Evolutionary conservation across 2,329 filamentous ascomycete species (phyloP), one percentile per base, ranked within the genome.

Genomic region (Colletotrichum brevisporum): DNA sequence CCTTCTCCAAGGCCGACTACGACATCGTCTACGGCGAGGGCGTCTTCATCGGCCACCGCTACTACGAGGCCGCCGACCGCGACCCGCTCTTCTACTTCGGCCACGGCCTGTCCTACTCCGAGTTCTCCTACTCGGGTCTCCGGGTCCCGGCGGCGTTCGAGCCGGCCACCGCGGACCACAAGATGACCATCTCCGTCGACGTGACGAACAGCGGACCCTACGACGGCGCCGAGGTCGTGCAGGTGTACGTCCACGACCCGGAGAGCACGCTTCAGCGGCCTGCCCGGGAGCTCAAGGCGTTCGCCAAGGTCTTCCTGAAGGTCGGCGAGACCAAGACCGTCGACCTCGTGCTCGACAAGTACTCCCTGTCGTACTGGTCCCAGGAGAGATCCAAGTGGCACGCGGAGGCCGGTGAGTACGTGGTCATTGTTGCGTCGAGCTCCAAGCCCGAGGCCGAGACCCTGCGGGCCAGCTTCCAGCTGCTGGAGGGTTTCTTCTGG

Each of bases 31-130:
- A 95, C 76, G 92, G 92, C 54, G 93, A 96, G 78, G 93, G 94
- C 70, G 84, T 96, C 53, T 95, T 94, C 77, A 85, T 95, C 45
- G 93, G 93, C 4, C 96, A 96, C 81, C 86, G 92, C 24, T 94
- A 90, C 82, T 96, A 94, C 78, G 93, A 96, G 76, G 90, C 88
- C 74, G 85, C 87, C n/a, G 84, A 90, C 43, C 84, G 89, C 5
- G 83, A 85, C 1, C 88, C 91, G 0, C 85, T 92, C 31, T 96
- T 95, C 79, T 86, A 91, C 66, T 97, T 97, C 76, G 93, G 93
- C 13, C 90, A 94, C 75, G 94, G 94, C 2, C 84, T 96, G 1
- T 92, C 91, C 16, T 96, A 95, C 80, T 94, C 92, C 0, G 89
- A 83, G 0, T 95, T 95, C 77, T 73, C 78, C 10, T 85, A 87